Base-by-base conservation (phyloP, 345 rosid genomes). In the Camelina hispida region DNA sequence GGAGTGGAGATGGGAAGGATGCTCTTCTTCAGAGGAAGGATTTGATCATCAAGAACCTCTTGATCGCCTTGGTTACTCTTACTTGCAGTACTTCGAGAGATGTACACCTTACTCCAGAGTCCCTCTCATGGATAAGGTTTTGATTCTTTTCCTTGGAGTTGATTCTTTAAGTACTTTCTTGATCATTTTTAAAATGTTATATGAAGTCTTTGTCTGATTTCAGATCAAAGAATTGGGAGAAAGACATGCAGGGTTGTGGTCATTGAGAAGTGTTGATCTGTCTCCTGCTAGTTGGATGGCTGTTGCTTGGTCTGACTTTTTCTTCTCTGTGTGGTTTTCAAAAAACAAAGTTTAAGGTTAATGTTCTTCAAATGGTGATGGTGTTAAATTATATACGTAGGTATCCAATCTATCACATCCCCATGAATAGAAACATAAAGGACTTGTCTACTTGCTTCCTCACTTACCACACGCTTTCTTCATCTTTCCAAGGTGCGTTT, bases 271-370 rank as follows among this genome's bases (percentile, higher is more conserved):
- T 65, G 90, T 95, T 14, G 99, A 95, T 90, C 97, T 95, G 82
- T 95, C 99, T 11, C 99, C 99, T 6, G 98, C 97, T 16, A 95
- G 96, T 73, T 95, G 99, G 99, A 95, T 95, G 99, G 92, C 99
- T 1, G 96, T 95, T 61, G 88, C 98, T 32, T 95, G 98, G 98
- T 95, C 22, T 74, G 78, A 28, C 16, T 1, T 62, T 53, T 25
- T 63, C 53, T 66, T 37, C 25, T 22, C 2, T 74, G 4, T 66
- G 2, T 66, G 5, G n/a, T 73, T 28, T 65, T 10, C 64, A 55
- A 28, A 73, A 44, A 46, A 28, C 28, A 55, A 56, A 34, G 12
- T n/a, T n/a, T 34, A 65, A 56, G 50, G 50, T 46, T 48, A n/a
- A 46, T 23, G 65, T 66, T 44, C 15, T 7, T 66, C 18, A 58